These are phyloP conservation scores for Olyra latifolia DNA, from an alignment of 176 grass and related monocot genomes.

Conservation along the genomic window DNA sequence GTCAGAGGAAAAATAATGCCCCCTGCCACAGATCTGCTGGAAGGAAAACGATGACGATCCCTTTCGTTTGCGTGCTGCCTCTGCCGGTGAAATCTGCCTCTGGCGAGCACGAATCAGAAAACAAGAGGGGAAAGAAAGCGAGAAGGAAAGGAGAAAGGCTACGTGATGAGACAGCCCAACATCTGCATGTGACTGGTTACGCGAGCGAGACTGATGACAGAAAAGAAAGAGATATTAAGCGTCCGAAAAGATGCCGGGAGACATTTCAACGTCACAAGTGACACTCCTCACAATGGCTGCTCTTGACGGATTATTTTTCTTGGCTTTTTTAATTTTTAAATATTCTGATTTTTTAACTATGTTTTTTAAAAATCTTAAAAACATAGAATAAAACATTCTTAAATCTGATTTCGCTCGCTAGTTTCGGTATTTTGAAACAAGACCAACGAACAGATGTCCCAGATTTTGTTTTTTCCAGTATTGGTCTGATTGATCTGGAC, in stretches of 20 bases:
- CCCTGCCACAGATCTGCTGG: constrained; percentile 23
- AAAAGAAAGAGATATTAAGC: not conserved
- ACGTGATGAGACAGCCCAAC: not conserved
- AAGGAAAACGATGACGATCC: constrained; percentile 14
- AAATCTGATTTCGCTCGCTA: too few relatives aligned
- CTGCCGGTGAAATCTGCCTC: not conserved
- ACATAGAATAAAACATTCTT: too few relatives aligned
- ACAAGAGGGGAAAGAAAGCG: too few relatives aligned
- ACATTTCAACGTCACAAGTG: constrained; percentile 7
- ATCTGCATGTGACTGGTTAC: constrained; percentile 26
- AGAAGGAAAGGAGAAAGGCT: not conserved
- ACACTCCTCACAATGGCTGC: too few relatives aligned
- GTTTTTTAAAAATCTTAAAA: too few relatives aligned
- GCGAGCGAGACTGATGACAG: not conserved
- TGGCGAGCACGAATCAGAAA: not conserved
- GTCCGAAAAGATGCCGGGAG: constrained; percentile 25
- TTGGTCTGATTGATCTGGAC: not conserved
- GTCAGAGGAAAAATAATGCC: constrained; percentile 27
- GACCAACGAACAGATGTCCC: too few relatives aligned
- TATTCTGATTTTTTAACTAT: too few relatives aligned
- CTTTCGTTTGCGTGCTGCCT: not conserved
- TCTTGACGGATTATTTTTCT: too few relatives aligned
- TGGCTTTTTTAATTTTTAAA: too few relatives aligned
- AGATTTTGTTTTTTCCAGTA: not conserved
- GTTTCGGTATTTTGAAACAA: too few relatives aligned